A percentile compares a stretch with the other conserved stretches of the same genome.
Evolutionary conservation across 2,329 filamentous ascomycete genomes (phyloP).

Genomic region (Calonectria hongkongensis): DNA sequence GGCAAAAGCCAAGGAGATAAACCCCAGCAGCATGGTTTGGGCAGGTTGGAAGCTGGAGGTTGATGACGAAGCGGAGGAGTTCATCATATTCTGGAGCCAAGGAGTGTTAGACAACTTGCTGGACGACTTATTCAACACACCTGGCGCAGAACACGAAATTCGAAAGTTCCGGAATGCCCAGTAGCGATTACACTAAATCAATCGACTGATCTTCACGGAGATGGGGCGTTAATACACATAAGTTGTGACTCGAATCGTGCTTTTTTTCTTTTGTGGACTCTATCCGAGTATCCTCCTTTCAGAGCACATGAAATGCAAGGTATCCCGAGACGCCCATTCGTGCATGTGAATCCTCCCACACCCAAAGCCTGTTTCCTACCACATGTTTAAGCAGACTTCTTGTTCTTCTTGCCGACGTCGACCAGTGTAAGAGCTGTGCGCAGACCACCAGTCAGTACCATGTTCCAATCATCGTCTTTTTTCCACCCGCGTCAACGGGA

Average conservation of each 20-base stretch:
- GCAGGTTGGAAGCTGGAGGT: constrained; percentile 66
- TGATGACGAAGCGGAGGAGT: constrained; percentile 58
- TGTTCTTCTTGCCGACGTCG: constrained; percentile 74
- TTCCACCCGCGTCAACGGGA: constrained; percentile 21
- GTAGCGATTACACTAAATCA: constrained; percentile 42
- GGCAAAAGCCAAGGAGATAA: constrained; percentile 55
- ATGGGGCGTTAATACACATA: constrained; percentile 30
- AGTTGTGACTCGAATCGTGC: constrained; percentile 58
- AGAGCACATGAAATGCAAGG: constrained; percentile 70
- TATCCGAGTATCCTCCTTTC: constrained; percentile 62
- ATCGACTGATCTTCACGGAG: constrained; percentile 37
- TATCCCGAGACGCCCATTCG: constrained; percentile 74
- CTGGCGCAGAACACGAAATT: constrained; percentile 47
- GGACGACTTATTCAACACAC: constrained; percentile 51
- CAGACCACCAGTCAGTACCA: constrained; percentile 38
- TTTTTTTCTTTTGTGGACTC: constrained; percentile 59
- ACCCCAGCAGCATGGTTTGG: constrained; percentile 58
- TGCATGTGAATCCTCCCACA: constrained; percentile 62
- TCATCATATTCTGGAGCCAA: constrained; percentile 64
- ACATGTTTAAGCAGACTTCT: constrained; percentile 53
- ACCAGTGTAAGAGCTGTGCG: constrained; percentile 70
- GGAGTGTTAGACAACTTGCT: constrained; percentile 59
- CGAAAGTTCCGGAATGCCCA: constrained; percentile 53
- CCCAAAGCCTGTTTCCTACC: constrained; percentile 53
- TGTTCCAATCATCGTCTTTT: neutral